These are phyloP conservation scores for Leishmania tropica DNA, from an alignment of 208 protist species.

Conservation along the genomic window DNA sequence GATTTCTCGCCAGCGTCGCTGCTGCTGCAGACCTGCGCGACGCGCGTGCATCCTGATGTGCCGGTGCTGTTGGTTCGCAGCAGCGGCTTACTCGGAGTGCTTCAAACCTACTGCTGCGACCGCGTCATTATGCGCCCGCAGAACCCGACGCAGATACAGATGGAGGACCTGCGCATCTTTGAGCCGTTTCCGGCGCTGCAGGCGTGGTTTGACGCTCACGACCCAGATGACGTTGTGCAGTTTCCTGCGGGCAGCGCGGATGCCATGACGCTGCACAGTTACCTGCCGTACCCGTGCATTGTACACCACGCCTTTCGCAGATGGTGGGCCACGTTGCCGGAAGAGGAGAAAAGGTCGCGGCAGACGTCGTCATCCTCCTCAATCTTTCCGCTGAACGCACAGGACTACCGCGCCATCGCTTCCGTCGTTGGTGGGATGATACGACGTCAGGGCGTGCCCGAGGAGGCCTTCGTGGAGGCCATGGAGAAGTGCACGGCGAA, in stretches of 20 bases:
- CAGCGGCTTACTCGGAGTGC: constrained; percentile 90
- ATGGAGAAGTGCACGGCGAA: constrained; percentile 47
- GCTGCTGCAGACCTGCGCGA: constrained; percentile 26
- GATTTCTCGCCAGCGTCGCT: constrained; percentile 40
- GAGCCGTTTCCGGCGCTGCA: constrained; percentile 86
- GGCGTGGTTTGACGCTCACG: constrained; percentile 58
- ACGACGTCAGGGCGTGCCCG: constrained; percentile 32
- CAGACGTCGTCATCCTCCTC: not conserved
- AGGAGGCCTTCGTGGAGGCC: constrained; percentile 69
- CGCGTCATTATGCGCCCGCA: constrained; percentile 55
- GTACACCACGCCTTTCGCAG: constrained; percentile 67
- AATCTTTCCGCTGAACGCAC: constrained; percentile 22
- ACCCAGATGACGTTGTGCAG: constrained; percentile 48
- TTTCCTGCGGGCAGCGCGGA: constrained; percentile 43
- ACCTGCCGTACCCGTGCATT: constrained; percentile 91
- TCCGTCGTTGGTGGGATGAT: constrained; percentile 18
- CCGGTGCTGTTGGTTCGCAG: constrained; percentile 85
- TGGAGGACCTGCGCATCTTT: constrained; percentile 92
- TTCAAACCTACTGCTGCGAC: constrained; percentile 73
- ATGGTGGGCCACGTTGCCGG: constrained; percentile 31
- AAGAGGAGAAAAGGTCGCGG: not conserved
- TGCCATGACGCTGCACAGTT: constrained; percentile 51
- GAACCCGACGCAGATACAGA: constrained; percentile 39
- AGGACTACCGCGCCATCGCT: constrained; percentile 23
- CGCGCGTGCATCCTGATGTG: constrained; percentile 19